A percentile compares a stretch with the other conserved stretches of the same genome.
Conservation (phyloP, 1,139 yeast genomes). For the Debaryomyces robertsiae region DNA sequence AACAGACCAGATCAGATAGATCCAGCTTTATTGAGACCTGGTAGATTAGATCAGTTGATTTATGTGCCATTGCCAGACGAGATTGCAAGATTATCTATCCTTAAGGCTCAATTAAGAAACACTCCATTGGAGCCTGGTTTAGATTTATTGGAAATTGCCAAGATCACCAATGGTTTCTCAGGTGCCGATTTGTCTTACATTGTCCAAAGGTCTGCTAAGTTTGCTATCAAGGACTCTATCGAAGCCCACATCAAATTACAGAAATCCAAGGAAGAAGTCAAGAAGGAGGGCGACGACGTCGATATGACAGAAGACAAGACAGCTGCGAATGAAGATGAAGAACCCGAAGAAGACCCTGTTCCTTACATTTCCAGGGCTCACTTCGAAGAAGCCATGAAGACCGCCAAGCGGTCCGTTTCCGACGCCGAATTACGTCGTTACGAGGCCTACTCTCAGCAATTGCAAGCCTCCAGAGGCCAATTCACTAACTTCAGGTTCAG, state of each 20-base stretch:
- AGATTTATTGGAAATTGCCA: conserved; percentile 84
- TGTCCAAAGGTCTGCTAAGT: conserved; percentile 97
- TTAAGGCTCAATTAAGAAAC: conserved; percentile 95
- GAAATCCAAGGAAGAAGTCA: conserved; percentile 53
- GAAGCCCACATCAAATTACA: conserved; percentile 70
- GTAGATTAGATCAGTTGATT: conserved; percentile 97
- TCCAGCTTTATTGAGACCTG: conserved; percentile 98
- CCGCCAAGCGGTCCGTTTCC: conserved; percentile 95
- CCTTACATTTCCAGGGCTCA: conserved; percentile 92
- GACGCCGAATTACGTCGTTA: conserved; percentile 98
- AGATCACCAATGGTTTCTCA: conserved; percentile 92
- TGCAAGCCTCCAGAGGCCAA: conserved; percentile 94
- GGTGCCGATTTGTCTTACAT: conserved; percentile 99
- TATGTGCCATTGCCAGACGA: conserved; percentile 99
- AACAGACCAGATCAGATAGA: conserved; percentile 99
- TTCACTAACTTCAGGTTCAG: conserved; percentile 74
- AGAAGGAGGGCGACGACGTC: conserved; percentile 58
- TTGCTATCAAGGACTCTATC: conserved; percentile 96
- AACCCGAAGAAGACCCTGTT: conserved; percentile 83
- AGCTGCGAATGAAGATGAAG: conserved; percentile 45
- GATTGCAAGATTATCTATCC: conserved; percentile 86
- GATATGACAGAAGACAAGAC: conserved; percentile 51
- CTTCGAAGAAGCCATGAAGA: conserved; percentile 99
- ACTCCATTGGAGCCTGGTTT: conserved; percentile 98
- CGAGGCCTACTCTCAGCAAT: conserved; percentile 97